Evolutionary conservation across 2,329 filamentous ascomycete species (phyloP), one percentile per base, ranked within the genome.

Genomic region (Mollisiaceae sp.): DNA sequence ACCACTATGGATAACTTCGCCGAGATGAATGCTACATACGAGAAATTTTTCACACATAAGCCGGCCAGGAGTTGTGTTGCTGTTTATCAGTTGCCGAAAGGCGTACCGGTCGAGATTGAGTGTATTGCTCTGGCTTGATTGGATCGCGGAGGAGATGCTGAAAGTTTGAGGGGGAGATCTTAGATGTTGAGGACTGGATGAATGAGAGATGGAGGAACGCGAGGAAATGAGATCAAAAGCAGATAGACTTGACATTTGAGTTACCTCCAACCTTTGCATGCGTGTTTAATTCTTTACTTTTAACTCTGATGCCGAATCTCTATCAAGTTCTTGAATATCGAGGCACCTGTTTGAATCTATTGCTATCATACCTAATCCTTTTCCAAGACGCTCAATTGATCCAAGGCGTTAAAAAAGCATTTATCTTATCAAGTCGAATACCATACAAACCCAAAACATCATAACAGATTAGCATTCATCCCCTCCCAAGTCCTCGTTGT

Each of bases 21-120:
- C 0, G 78, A 79, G 24, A 83, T 89, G 78, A 88, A 87, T 69
- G 82, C 83, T 65, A 83, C 79, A 1, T 88, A 85, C 64, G 78
- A 80, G 50, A 80, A 82, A 73, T 81, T 89, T 83, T 95, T 94
- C 80, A 79, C 85, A 62, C 89, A 92, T 81, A 95, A 94, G 87
- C 93, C 93, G 32, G 91, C 92, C n/a, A 86, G 92, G 72, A 93
- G 90, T 82, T 97, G 93, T 76, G 92, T 97, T 64, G 93, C 94
- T 9, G 94, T 96, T 71, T 94, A 96, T 84, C 89, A 92, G 75
- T 85, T 97, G 72, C 93, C 93, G 69, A 93, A 94, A 85, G 89
- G 89, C 64, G 93, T 94, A 36, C 91, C 93, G 62, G 89, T 97
- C 15, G 94, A 97, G 85, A 95, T 97, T 77, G 93, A 97, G 85